Base-by-base conservation (phyloP, 2,329 filamentous ascomycete genomes). In the Pezicula neosporulosa region DNA sequence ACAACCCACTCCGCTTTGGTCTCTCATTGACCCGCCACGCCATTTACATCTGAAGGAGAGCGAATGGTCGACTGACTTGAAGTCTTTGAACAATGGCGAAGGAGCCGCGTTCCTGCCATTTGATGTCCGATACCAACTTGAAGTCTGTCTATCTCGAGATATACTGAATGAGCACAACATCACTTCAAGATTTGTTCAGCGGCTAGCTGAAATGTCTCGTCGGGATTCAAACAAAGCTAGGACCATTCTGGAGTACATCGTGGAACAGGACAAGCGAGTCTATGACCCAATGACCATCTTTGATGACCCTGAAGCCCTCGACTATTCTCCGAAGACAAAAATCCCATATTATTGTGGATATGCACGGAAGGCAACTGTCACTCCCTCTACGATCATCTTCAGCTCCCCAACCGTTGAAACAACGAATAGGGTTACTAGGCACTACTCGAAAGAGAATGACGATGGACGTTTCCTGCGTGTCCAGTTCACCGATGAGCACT, bases 71-170 rank as follows among this genome's bases (percentile, higher is more conserved):
- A 36, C 52, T 13, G 55, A 59, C 48, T 15, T 64, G 28, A 48
- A 44, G n/a, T 57, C 35, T 52, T 60, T 50, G 47, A 56, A 19
- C 52, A 44, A 47, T 19, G 47, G 45, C 6, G 48, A 47, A 72
- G 21, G 69, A 70, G 27, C 56, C 54, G 67, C 28, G 58, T 70
- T 49, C 21, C 73, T 93, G 4, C 72, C 81, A 0, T 97, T 91
- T 55, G 72, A 83, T 1, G 81, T 96, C 1, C 81, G 90, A 15
- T 99, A 97, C 64, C 91, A 96, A 66, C 79, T 99, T 0, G 93
- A 99, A 67, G 92, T 90, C 0, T 97, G 93, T 65, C 77, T 97
- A n/a, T 96, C 92, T 0, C 82, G 87, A 27, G 84, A 85, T 0
- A 76, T 83, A 21, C 71, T 99, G 12, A 86, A 86, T 48, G 93